Base-by-base conservation (phyloP, 2,329 filamentous ascomycete genomes). In the Fusarium buxicola region DNA sequence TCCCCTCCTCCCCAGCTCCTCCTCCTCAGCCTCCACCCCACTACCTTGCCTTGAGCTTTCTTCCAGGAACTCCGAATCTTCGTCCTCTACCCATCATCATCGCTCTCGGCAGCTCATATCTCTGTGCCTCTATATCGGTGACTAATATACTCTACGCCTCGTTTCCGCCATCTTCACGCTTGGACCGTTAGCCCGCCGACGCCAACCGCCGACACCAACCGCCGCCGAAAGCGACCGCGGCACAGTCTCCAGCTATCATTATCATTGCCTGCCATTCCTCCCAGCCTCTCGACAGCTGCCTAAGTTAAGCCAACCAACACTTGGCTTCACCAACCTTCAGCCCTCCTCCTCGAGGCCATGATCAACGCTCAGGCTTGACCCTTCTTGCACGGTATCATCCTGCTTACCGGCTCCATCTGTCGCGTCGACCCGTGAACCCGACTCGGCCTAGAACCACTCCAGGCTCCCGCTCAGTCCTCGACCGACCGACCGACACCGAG, bases 231-330 rank as follows among this genome's bases (percentile, higher is more conserved):
- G 31, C 24, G 21, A 15, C 32, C 31, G 41, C 47, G 44, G 46
- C 58, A 55, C 59, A 63, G 43, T 55, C 46, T 52, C 35, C 18
- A 32, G 21, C n/a, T n/a, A n/a, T n/a, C n/a, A 21, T 4, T 21
- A 21, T 48, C 55, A 55, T 47, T 18, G 40, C 55, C 55, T 43
- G 36, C 50, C 56, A 27, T 32, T 24, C 54, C 47, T 55, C 67
- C 67, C 68, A 70, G 58, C 67, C 67, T 70, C 67, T 66, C 51
- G 36, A 63, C 41, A 57, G 57, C 52, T 55, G 47, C 60, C 67
- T 65, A 58, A 57, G 35, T 43, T 21, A 30, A 48, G 31, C 43
- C 56, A 41, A 46, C 53, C 60, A 41, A 55, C 52, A 55, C 44
- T 38, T 47, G 32, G 47, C 55, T 38, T 45, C 36, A 31, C 47